phyloP scores from a whole-genome alignment of 352 stramenopile species.

The Phytophthora pisi region DNA sequence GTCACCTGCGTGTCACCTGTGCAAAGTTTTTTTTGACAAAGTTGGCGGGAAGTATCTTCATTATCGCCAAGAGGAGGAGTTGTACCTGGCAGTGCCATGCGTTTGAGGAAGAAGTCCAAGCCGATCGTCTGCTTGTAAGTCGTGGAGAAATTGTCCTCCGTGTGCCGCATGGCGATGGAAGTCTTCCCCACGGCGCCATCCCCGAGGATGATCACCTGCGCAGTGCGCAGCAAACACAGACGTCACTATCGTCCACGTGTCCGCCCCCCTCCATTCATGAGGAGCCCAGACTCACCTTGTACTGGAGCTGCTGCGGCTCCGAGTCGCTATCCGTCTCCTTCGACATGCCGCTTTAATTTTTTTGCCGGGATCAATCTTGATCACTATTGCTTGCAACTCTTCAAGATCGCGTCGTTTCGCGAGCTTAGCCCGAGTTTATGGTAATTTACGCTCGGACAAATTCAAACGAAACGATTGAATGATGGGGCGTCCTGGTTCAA shows the following conservation, averaged over 20 bases:
- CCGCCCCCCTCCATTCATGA: no score
- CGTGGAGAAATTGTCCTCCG: constrained; percentile 92
- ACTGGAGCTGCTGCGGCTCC: constrained; percentile 86
- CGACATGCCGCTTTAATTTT: constrained; percentile 49
- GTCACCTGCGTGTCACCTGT: constrained; percentile 90
- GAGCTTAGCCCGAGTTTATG: no score
- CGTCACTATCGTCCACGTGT: not conserved
- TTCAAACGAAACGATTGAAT: not conserved
- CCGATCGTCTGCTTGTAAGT: constrained; percentile 96
- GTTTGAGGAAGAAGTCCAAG: constrained; percentile 96
- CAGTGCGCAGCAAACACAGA: not conserved
- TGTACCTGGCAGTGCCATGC: constrained; percentile 85
- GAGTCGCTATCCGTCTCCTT: constrained; percentile 88
- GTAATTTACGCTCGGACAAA: no score
- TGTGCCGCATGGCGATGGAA: constrained; percentile 93
- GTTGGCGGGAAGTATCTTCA: no score
- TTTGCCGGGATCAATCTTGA: not conserved
- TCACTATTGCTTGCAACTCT: not conserved
- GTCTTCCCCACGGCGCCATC: constrained; percentile 96
- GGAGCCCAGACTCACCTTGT: constrained; percentile 56
- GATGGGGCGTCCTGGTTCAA: not conserved
- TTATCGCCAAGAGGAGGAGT: not conserved
- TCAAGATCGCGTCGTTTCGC: constrained; percentile 37
- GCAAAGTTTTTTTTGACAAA: not conserved
- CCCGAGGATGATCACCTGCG: constrained; percentile 92